These are phyloP conservation scores for Colletotrichum viniferum DNA, from an alignment of 2,329 filamentous ascomycete genomes.

Conservation along the genomic window DNA sequence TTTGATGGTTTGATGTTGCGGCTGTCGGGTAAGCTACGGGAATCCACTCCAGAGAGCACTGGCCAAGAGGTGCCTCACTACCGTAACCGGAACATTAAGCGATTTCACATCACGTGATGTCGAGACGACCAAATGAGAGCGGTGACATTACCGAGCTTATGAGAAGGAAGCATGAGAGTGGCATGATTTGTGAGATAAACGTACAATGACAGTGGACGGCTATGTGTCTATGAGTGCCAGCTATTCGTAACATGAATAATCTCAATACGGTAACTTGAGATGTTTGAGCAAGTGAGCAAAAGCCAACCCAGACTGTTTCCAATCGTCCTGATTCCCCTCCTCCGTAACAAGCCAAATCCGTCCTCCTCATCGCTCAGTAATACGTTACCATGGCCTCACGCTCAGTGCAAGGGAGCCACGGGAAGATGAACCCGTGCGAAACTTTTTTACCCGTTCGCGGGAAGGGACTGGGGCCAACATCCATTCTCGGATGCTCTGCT, in stretches of 20 bases:
- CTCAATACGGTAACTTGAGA: neutral
- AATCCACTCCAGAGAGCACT: slow-evolving; percentile 13
- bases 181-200: neutral
- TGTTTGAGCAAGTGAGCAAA: neutral
- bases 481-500: neutral
- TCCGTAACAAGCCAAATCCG: neutral
- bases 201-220: neutral
- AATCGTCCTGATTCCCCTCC: neutral
- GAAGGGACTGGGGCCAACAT: neutral
- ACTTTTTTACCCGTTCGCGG: neutral
- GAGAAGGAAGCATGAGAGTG: neutral
- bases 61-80: slow-evolving; percentile 24
- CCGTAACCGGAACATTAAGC: slow-evolving; percentile 23
- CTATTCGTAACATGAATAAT: neutral
- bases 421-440: neutral
- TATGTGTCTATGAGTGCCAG: neutral
- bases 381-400: neutral
- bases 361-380: neutral
- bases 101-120: slow-evolving; percentile 14
- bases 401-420: neutral
- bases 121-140: slow-evolving; percentile 1
- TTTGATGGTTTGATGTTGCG: slow-evolving; percentile 38
- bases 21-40: slow-evolving; percentile 21
- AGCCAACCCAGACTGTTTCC: neutral
- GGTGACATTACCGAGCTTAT: slow-evolving; percentile 4